Evolutionary conservation across 345 rosid genomes (phyloP).

Genomic region (Arabis hirsuta): DNA sequence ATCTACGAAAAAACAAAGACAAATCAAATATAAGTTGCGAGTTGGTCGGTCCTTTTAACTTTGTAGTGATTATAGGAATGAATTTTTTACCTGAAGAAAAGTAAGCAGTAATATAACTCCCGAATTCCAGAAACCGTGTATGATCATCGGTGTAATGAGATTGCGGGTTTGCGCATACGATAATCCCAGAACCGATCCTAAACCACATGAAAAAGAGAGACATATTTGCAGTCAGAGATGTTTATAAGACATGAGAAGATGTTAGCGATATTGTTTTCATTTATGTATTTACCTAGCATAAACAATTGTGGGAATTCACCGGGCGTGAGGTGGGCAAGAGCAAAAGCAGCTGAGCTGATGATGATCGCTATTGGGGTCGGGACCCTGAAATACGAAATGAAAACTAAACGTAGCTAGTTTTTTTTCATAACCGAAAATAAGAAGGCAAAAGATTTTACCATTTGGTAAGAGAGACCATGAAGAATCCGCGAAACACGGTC

Average conservation of each 20-base stretch:
- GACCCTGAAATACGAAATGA: conserved; percentile 53
- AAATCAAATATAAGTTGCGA: conserved; percentile 8
- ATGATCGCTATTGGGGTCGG: conserved; percentile 81
- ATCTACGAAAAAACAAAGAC: conserved; percentile 46
- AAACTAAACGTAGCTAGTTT: conserved; percentile 14
- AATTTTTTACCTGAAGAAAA: conserved; percentile 72
- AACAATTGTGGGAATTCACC: conserved; percentile 93
- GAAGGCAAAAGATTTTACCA: conserved; percentile 51
- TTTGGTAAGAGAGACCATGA: conserved; percentile 90
- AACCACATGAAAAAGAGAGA: conserved; percentile 16
- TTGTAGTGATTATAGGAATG: conserved; percentile 4
- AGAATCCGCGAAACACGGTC: conserved; percentile 92
- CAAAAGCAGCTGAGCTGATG: conserved; percentile 92
- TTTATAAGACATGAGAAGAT: not conserved
- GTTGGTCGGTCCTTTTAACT: not conserved
- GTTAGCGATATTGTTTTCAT: conserved; percentile 9
- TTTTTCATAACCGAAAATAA: not conserved
- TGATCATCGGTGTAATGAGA: conserved; percentile 75
- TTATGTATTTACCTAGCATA: conserved; percentile 60
- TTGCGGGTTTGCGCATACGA: conserved; percentile 92
- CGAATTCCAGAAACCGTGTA: conserved; percentile 87
- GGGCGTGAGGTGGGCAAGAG: conserved; percentile 87
- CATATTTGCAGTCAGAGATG: conserved; percentile 8
- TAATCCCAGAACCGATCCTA: conserved; percentile 75
- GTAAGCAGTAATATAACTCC: conserved; percentile 87